Evolutionary conservation across 805 yeast species (phyloP).

Genomic region (Kodamaea fukazawae): DNA sequence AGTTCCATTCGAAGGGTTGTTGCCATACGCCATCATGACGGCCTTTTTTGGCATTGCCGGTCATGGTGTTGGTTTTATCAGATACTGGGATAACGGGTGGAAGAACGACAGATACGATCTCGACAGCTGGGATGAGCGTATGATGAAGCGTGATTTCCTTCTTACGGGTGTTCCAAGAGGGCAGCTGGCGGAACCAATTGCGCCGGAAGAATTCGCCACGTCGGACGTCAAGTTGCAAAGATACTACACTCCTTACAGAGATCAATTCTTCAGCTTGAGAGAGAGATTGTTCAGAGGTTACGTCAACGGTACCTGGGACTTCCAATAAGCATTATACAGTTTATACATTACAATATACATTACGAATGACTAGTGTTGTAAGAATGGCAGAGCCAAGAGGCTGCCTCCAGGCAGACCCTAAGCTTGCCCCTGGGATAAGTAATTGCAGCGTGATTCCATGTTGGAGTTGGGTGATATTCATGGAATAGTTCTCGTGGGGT

Average conservation of each 20-base stretch:
- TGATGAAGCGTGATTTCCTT: constrained; percentile 72
- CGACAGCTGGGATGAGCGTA: constrained; percentile 40
- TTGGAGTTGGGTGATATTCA: no score
- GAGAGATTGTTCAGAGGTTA: constrained; percentile 48
- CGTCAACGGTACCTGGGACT: constrained; percentile 45
- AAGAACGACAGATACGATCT: constrained; percentile 44
- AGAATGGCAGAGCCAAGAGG: no score
- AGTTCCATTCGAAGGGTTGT: constrained; percentile 47
- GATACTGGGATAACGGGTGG: constrained; percentile 52
- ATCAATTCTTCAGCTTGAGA: constrained; percentile 45
- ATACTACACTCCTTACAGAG: constrained; percentile 48
- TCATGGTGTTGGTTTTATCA: constrained; percentile 42
- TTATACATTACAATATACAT: background rate
- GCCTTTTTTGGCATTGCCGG: constrained; percentile 46
- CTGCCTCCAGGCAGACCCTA: no score
- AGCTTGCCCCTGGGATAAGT: no score
- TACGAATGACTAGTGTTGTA: background rate
- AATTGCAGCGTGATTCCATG: no score
- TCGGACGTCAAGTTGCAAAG: constrained; percentile 39
- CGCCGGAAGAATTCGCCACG: constrained; percentile 78
- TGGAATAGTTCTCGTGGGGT: no score
- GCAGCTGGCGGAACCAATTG: constrained; percentile 61
- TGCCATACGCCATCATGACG: constrained; percentile 46
- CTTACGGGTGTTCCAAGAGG: constrained; percentile 74
- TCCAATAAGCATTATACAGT: constrained; percentile 16